Evolutionary conservation across 2,329 filamentous ascomycete species (phyloP).

Genomic region (Penicillium thymicola): DNA sequence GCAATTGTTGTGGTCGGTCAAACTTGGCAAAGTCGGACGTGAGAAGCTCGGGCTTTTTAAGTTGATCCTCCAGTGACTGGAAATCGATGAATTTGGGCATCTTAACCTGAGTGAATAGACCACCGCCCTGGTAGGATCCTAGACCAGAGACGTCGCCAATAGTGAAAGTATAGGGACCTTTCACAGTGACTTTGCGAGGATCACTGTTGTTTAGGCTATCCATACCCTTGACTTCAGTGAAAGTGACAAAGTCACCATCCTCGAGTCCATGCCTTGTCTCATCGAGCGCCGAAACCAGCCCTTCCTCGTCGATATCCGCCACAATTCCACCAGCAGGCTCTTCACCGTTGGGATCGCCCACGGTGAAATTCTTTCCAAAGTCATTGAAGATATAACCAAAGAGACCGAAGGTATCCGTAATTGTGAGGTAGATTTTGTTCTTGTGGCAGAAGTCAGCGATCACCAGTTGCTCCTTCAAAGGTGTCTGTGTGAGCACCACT

Average conservation of each 20-base stretch:
- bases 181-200: constrained; percentile 87
- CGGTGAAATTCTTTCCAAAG: constrained; percentile 90
- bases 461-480: constrained; percentile 73
- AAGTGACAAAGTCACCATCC: constrained; percentile 94
- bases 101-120: constrained; percentile 93
- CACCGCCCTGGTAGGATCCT: constrained; percentile 82
- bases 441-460: constrained; percentile 93
- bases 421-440: constrained; percentile 86
- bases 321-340: constrained; percentile 83
- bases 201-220: constrained; percentile 78
- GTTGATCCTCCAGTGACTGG: constrained; percentile 70
- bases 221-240: constrained; percentile 90
- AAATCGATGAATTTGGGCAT: constrained; percentile 95
- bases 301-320: constrained; percentile 83
- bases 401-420: constrained; percentile 85
- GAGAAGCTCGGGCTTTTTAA: constrained; percentile 84
- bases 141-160: constrained; percentile 89
- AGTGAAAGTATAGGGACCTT: constrained; percentile 94
- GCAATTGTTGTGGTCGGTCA: constrained; percentile 86
- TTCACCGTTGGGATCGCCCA: constrained; percentile 87
- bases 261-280: constrained; percentile 93
- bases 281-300: constrained; percentile 86
- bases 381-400: constrained; percentile 97
- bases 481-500: constrained; percentile 82
- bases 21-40: constrained; percentile 98